Evolutionary conservation across 192 early-diverging fungal genomes (phyloP).

Genomic region (Kappamyces sp.): DNA sequence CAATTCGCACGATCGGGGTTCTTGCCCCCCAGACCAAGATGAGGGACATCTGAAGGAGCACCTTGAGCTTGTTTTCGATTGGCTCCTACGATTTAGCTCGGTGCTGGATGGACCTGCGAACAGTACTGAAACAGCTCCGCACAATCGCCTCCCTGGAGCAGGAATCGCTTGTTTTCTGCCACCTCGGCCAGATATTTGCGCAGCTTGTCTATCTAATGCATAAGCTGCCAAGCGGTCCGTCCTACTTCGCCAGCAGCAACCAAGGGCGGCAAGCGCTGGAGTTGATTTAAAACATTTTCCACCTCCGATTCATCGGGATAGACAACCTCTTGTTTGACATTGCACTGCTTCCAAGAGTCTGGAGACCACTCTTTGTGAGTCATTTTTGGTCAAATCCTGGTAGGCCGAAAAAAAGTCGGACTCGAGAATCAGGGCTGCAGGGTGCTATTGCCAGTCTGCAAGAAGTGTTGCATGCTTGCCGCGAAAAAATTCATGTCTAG

Average conservation of each 20-base stretch:
- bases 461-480: too few species aligned
- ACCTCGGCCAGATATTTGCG: slow-evolving; percentile 79
- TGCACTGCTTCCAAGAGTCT: slow-evolving; percentile 32
- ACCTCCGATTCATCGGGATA: slow-evolving; percentile 74
- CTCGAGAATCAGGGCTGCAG: too few species aligned
- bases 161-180: slow-evolving; percentile 83
- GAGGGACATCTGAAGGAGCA: slow-evolving; percentile 94
- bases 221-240: neutral
- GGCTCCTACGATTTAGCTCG: slow-evolving; percentile 47
- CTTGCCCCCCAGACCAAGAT: slow-evolving; percentile 91
- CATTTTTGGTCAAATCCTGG: neutral
- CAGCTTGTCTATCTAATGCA: slow-evolving; percentile 67
- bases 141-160: slow-evolving; percentile 98
- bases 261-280: slow-evolving; percentile 78
- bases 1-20: slow-evolving; percentile 90
- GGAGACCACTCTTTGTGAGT: slow-evolving; percentile 28
- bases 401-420: too few species aligned
- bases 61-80: slow-evolving; percentile 94
- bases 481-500: too few species aligned
- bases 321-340: slow-evolving; percentile 68
- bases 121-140: slow-evolving; percentile 99
- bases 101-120: slow-evolving; percentile 54
- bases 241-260: slow-evolving; percentile 79
- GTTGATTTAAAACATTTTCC: slow-evolving; percentile 63
- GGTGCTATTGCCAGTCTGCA: too few species aligned